phyloP scores from a whole-genome alignment of 1,284 basidiomycete species.

The Inonotus obliquus region DNA sequence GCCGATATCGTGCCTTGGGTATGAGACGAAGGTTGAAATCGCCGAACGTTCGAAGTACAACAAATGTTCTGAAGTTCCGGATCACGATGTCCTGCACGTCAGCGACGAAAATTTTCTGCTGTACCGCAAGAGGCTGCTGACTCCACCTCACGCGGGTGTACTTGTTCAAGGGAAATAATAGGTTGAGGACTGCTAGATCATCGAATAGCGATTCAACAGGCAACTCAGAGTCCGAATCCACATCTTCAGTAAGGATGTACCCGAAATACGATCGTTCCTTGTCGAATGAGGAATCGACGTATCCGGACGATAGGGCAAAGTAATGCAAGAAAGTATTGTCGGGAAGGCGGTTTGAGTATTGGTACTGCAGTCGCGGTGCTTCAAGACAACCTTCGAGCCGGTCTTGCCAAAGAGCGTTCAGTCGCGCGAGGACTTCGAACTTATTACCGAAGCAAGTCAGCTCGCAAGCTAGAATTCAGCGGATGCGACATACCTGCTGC shows the following conservation, averaged over 20 bases:
- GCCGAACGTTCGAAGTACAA: conserved; percentile 37
- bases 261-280: conserved; percentile 36
- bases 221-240: conserved; percentile 27
- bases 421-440: conserved; percentile 44
- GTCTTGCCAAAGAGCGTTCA: conserved; percentile 42
- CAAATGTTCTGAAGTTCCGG: conserved; percentile 29
- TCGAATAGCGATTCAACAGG: conserved; percentile 45
- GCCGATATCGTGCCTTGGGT: conserved; percentile 33
- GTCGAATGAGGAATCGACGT: conserved; percentile 37
- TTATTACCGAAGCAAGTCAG: conserved; percentile 20
- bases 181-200: conserved; percentile 39
- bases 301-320: conserved; percentile 38
- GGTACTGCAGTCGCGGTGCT: conserved; percentile 40
- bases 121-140: conserved; percentile 33
- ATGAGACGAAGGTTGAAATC: conserved; percentile 27
- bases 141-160: conserved; percentile 36
- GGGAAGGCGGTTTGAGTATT: conserved; percentile 24
- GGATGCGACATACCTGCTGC: conserved; percentile 37
- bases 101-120: conserved; percentile 35
- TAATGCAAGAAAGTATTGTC: conserved; percentile 28
- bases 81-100: conserved; percentile 37
- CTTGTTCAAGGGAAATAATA: conserved; percentile 38
- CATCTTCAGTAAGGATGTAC: conserved; percentile 35
- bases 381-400: conserved; percentile 45
- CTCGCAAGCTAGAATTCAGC: not conserved